Evolutionary conservation across 225 moss, liverwort and hornwort species (phyloP).

Genomic region (Thuidium tamariscinum): DNA sequence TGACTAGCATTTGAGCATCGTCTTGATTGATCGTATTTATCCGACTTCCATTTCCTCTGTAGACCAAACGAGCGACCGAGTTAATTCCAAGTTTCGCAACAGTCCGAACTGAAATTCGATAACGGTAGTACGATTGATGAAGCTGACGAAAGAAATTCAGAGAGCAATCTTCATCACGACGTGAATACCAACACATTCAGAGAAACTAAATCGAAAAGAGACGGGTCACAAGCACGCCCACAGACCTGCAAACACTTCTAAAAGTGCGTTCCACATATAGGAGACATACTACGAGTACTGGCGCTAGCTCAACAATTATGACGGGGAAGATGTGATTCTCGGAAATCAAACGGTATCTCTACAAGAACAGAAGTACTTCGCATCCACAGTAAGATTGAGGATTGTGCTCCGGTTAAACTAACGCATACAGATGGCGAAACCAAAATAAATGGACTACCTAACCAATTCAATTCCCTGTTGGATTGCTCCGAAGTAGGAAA

Average conservation of each 20-base stretch:
- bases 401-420: background rate
- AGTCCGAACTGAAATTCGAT: background rate
- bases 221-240: background rate
- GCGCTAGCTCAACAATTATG: background rate
- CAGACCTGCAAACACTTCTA: background rate
- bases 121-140: background rate
- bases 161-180: background rate
- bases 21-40: slow-evolving; percentile 20
- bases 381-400: background rate
- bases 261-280: background rate
- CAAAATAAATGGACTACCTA: background rate
- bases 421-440: background rate
- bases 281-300: background rate
- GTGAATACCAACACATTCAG: background rate
- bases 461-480: background rate
- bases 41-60: slow-evolving; percentile 36
- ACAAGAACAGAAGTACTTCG: background rate
- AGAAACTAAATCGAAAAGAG: background rate
- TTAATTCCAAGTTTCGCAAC: background rate
- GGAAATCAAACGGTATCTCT: background rate
- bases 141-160: background rate
- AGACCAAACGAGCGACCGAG: background rate
- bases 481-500: background rate
- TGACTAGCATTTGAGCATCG: slow-evolving; percentile 15
- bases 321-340: background rate